Conservation (phyloP, 1,139 yeast genomes). For the Hyphopichia buzzinii region DNA sequence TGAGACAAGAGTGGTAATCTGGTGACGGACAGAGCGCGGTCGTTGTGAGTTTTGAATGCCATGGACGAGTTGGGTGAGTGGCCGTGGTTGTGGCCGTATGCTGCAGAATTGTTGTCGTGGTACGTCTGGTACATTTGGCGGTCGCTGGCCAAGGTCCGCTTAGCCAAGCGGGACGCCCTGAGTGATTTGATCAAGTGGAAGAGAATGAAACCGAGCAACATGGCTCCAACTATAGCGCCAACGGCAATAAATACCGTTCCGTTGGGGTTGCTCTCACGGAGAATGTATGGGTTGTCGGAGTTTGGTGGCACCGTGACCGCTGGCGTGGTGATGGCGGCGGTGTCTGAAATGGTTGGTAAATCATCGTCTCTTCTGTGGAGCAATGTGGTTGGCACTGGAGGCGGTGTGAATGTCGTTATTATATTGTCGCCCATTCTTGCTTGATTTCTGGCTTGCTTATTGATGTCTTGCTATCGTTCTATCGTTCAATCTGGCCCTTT, state of each 20-base stretch:
- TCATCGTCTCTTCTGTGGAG: conserved; percentile 10
- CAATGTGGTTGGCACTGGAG: conserved; percentile 8
- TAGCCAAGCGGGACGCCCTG: conserved; percentile 39
- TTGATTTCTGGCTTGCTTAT: too few species aligned
- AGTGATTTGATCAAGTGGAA: conserved; percentile 38
- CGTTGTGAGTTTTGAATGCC: conserved; percentile 17
- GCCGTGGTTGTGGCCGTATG: conserved; percentile 28
- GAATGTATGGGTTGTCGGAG: conserved; percentile 59
- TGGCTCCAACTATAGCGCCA: conserved; percentile 64
- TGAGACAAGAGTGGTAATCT: conserved; percentile 38
- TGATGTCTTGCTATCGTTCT: too few species aligned
- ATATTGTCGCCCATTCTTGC: neutral
- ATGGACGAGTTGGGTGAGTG: conserved; percentile 18
- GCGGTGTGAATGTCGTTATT: conserved; percentile 2
- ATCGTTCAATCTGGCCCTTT: too few species aligned
- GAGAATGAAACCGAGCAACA: conserved; percentile 44
- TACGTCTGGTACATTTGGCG: conserved; percentile 38
- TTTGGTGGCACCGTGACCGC: conserved; percentile 63
- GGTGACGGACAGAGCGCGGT: conserved; percentile 25
- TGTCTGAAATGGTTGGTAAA: conserved; percentile 15
- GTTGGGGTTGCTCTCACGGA: conserved; percentile 49
- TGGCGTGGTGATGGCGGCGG: conserved; percentile 45
- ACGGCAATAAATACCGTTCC: conserved; percentile 84
- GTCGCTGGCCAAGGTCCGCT: conserved; percentile 30
- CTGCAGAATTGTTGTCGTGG: conserved; percentile 33